Percentiles rank a stretch among this genome's conserved stretches.
Evolutionary conservation across 2,329 filamentous ascomycete genomes (phyloP).

Genomic region (Xylariaceae sp.): DNA sequence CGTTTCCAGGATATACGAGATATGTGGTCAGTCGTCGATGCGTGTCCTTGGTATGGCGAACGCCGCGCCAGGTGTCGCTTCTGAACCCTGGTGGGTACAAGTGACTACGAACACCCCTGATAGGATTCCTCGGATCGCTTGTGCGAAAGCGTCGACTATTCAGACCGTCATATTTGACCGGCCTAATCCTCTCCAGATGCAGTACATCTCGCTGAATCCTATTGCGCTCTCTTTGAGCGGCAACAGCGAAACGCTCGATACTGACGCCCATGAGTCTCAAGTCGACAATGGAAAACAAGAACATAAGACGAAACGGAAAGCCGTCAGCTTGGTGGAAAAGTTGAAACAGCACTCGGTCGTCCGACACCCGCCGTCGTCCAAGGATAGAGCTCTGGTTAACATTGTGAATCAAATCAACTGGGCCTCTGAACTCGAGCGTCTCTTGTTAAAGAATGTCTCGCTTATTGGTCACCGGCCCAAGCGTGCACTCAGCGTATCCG

Average conservation of each 20-base stretch:
- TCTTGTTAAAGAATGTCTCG: constrained; percentile 86
- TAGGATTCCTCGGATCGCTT: constrained; percentile 66
- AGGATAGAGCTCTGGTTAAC: constrained; percentile 72
- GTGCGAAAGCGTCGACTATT: constrained; percentile 64
- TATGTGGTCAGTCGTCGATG: constrained; percentile 78
- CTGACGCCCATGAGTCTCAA: constrained; percentile 51
- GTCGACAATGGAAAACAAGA: constrained; percentile 66
- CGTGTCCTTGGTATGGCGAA: constrained; percentile 85
- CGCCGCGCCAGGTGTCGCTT: constrained; percentile 42
- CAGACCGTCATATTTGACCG: constrained; percentile 88
- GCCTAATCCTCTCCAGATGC: constrained; percentile 82
- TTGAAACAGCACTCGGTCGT: constrained; percentile 82
- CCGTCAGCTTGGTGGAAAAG: constrained; percentile 71
- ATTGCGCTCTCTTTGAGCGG: constrained; percentile 83
- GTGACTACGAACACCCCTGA: constrained; percentile 48
- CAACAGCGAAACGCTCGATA: constrained; percentile 45
- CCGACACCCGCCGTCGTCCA: constrained; percentile 68
- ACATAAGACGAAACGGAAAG: constrained; percentile 51
- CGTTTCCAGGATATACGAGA: constrained; percentile 70
- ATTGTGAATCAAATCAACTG: constrained; percentile 96
- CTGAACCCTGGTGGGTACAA: constrained; percentile 67
- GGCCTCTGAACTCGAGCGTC: constrained; percentile 78
- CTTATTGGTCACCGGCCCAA: constrained; percentile 76
- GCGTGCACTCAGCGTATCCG: constrained; percentile 84
- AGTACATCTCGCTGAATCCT: constrained; percentile 87